These are phyloP conservation scores for Suhomyces taliae DNA, from an alignment of 1,139 yeast genomes.

Conservation along the genomic window DNA sequence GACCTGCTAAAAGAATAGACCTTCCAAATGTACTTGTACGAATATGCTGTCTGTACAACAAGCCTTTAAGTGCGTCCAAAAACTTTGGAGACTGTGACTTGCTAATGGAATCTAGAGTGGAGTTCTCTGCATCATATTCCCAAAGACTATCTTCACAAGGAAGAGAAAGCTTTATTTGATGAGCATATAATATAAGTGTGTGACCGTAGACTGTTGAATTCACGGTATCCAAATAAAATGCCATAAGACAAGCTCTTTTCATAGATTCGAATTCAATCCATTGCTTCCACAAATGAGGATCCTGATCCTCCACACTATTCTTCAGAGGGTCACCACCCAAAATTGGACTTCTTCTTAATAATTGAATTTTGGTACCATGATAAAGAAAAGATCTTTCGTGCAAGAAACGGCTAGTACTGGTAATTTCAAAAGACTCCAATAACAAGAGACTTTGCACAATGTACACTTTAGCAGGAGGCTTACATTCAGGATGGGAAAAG, in stretches of 20 bases:
- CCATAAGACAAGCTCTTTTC: slow-evolving; percentile 33
- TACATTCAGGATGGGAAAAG: slow-evolving; percentile 57
- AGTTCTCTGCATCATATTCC: slow-evolving; percentile 24
- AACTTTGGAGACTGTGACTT: slow-evolving; percentile 28
- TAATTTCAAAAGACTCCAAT: slow-evolving; percentile 63
- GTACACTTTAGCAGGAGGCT: slow-evolving; percentile 58
- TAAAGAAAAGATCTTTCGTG: slow-evolving; percentile 77
- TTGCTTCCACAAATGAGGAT: slow-evolving; percentile 24
- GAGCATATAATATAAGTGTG: slow-evolving; percentile 28
- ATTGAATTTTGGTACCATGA: slow-evolving; percentile 72
- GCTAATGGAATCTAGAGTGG: slow-evolving; percentile 8
- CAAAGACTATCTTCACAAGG: slow-evolving; percentile 35
- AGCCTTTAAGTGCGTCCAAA: slow-evolving; percentile 53
- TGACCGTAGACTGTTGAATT: slow-evolving; percentile 36
- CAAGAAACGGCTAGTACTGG: slow-evolving; percentile 43
- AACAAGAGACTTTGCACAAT: slow-evolving; percentile 61
- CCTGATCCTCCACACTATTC: slow-evolving; percentile 12
- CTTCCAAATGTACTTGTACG: slow-evolving; percentile 56
- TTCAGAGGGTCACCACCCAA: slow-evolving; percentile 60
- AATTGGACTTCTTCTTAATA: slow-evolving; percentile 69
- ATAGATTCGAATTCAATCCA: slow-evolving; percentile 36
- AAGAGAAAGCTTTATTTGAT: slow-evolving; percentile 29
- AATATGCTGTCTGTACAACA: slow-evolving; percentile 54
- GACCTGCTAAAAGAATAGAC: slow-evolving; percentile 65
- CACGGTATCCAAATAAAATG: slow-evolving; percentile 33